These are phyloP conservation scores for Aspergillus eucalypticola DNA, from an alignment of 2,329 filamentous ascomycete species.

Conservation along the genomic window DNA sequence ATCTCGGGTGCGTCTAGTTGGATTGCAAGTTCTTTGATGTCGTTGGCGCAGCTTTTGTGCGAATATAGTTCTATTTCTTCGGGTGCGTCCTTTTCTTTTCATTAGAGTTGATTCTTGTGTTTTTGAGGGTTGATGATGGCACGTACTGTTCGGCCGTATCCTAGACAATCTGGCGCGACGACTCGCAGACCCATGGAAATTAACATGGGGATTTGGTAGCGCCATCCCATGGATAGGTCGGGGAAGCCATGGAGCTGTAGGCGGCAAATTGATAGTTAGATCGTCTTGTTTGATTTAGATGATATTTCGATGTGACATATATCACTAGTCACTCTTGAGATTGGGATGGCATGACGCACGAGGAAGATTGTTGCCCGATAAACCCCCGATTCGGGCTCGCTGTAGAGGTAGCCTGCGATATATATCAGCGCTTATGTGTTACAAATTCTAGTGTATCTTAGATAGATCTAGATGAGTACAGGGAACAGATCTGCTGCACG, in stretches of 20 bases:
- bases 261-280: not conserved
- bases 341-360: conserved; percentile 33
- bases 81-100: conserved; percentile 58
- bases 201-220: conserved; percentile 80
- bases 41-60: conserved; percentile 69
- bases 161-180: conserved; percentile 81
- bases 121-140: not conserved
- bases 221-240: conserved; percentile 82
- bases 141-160: conserved; percentile 72
- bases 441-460: not conserved
- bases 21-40: conserved; percentile 71
- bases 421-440: conserved; percentile 6
- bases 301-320: not conserved
- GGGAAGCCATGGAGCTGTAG: conserved; percentile 74
- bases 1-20: conserved; percentile 60
- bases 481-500: not conserved
- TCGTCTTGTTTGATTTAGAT: not conserved
- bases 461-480: not conserved
- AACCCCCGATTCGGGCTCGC: conserved; percentile 45
- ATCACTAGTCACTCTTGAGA: not conserved
- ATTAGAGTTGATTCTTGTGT: conserved; percentile 21
- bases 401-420: conserved; percentile 54
- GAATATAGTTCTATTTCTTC: conserved; percentile 64
- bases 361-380: conserved; percentile 57
- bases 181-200: conserved; percentile 72